phyloP scores from a whole-genome alignment of 768 basidiomycete species.

The Gloeophyllum trabeum region DNA sequence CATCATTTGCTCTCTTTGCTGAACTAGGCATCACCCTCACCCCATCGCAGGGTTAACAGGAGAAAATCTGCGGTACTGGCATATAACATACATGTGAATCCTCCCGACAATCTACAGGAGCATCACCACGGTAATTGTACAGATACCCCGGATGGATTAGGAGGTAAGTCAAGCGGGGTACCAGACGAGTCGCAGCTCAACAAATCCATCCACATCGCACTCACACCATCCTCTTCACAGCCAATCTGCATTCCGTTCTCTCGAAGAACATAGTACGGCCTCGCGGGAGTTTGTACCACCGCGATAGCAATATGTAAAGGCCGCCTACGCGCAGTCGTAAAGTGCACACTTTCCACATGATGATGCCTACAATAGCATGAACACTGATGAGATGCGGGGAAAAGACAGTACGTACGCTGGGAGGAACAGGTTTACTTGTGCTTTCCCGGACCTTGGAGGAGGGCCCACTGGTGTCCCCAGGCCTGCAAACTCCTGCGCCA shows the following conservation, averaged over 20 bases:
- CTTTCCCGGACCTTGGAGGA: background rate
- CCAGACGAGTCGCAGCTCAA: conserved; percentile 32
- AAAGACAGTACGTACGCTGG: conserved; percentile 36
- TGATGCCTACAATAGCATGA: conserved; percentile 39
- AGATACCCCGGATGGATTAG: too few relatives aligned
- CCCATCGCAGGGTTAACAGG: too few relatives aligned
- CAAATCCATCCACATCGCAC: conserved; percentile 47
- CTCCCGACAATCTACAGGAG: too few relatives aligned
- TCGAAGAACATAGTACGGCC: conserved; percentile 59
- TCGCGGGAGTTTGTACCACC: conserved; percentile 52
- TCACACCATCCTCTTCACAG: conserved; percentile 63
- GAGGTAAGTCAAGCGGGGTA: background rate
- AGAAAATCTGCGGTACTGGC: too few relatives aligned
- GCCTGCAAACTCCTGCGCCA: conserved; percentile 65
- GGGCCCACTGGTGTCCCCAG: conserved; percentile 11
- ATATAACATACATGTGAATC: too few relatives aligned
- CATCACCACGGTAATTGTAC: too few relatives aligned
- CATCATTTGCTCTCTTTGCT: too few relatives aligned
- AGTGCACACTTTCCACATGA: conserved; percentile 67
- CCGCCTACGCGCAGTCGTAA: conserved; percentile 22
- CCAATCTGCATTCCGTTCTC: conserved; percentile 76
- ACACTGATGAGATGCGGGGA: background rate
- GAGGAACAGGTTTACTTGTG: conserved; percentile 45
- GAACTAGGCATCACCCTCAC: too few relatives aligned
- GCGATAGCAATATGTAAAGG: conserved; percentile 55